Evolutionary conservation across 2,329 filamentous ascomycete genomes (phyloP).

Genomic region (Blastomyces gilchristii): DNA sequence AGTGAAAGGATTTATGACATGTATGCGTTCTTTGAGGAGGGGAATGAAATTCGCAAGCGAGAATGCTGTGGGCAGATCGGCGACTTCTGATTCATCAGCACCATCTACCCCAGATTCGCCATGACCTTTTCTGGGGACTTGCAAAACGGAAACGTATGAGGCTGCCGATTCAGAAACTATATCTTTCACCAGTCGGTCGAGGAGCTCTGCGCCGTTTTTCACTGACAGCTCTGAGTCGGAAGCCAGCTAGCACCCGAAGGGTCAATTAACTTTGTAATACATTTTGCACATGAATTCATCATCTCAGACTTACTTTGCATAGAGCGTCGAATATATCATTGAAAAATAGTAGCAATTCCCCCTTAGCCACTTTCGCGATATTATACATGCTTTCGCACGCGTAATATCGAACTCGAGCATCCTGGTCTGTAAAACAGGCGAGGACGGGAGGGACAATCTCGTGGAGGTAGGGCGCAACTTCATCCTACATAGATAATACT

Average conservation of each 20-base stretch:
- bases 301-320: conserved; percentile 60
- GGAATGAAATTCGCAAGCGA: conserved; percentile 86
- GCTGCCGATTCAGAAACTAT: conserved; percentile 92
- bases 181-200: conserved; percentile 91
- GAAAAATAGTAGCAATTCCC: conserved; percentile 93
- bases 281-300: not conserved
- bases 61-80: conserved; percentile 72
- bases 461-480: conserved; percentile 81
- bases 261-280: not conserved
- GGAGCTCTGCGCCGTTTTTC: conserved; percentile 91
- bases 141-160: conserved; percentile 83
- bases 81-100: conserved; percentile 28
- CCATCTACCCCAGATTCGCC: conserved; percentile 33
- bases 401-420: conserved; percentile 94
- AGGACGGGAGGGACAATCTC: conserved; percentile 93
- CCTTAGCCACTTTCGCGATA: conserved; percentile 97
- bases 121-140: conserved; percentile 43
- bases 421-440: conserved; percentile 95
- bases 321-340: conserved; percentile 97
- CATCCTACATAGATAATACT: conserved; percentile 43
- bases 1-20: conserved; percentile 89
- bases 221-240: conserved; percentile 94
- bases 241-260: conserved; percentile 53
- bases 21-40: conserved; percentile 83
- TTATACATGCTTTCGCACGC: conserved; percentile 99